Evolutionary conservation across 148 eudicot genomes (phyloP).

Genomic region (Nepenthes gracilis): DNA sequence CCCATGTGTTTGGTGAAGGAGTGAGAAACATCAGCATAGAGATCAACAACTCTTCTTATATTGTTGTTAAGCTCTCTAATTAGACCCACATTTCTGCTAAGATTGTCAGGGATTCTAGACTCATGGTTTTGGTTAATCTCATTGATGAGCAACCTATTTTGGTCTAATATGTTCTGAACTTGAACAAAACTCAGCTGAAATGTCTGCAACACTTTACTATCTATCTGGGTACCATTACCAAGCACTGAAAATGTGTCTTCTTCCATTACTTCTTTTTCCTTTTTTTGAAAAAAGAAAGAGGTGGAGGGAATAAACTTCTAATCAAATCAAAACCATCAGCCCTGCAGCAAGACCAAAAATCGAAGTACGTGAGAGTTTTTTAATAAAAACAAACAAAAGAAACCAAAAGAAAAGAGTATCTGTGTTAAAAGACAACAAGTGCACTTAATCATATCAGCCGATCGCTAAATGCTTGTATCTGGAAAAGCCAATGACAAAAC

Average conservation of each 20-base stretch:
- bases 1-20: constrained; percentile 55
- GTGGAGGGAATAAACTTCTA: background rate
- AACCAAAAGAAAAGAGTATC: background rate
- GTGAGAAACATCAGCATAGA: constrained; percentile 67
- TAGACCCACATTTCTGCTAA: constrained; percentile 66
- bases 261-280: constrained; percentile 30
- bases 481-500: constrained; percentile 1
- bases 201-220: constrained; percentile 59
- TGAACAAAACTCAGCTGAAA: constrained; percentile 79
- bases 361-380: background rate
- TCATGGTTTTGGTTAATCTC: constrained; percentile 91
- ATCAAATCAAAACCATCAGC: background rate
- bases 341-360: background rate
- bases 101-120: constrained; percentile 67
- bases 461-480: constrained; percentile 3
- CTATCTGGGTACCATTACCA: constrained; percentile 49
- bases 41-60: constrained; percentile 72
- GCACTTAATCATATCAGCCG: background rate
- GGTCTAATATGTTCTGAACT: constrained; percentile 74
- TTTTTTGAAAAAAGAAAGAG: background rate
- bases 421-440: background rate
- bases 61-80: constrained; percentile 87
- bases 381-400: background rate
- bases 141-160: constrained; percentile 67
- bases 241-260: constrained; percentile 68